These are phyloP conservation scores for Miscanthus lutarioriparius DNA, from an alignment of 176 grass and related monocot genomes.

Conservation along the genomic window DNA sequence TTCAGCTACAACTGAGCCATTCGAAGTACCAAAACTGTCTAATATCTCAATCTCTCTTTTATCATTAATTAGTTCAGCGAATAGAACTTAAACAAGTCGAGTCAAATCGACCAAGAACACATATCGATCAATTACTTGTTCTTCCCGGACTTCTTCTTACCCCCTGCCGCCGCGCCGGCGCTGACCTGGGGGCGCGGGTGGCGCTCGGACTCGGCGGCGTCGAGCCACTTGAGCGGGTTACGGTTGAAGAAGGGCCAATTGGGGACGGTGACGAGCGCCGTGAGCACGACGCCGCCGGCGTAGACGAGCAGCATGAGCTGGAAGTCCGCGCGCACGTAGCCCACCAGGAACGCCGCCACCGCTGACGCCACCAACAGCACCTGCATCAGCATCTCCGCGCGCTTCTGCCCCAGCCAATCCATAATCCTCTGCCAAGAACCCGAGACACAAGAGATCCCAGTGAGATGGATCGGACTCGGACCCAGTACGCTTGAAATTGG, in stretches of 20 bases:
- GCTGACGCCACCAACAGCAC: constrained; percentile 66
- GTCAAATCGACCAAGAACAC: constrained; percentile 8
- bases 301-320: constrained; percentile 85
- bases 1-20: background rate
- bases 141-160: constrained; percentile 87
- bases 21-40: background rate
- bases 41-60: constrained; percentile 15
- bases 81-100: constrained; percentile 15
- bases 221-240: constrained; percentile 84
- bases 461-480: background rate
- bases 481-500: background rate
- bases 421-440: constrained; percentile 35
- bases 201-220: constrained; percentile 63
- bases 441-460: background rate
- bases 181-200: constrained; percentile 76
- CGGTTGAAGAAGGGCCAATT: constrained; percentile 89
- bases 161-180: background rate
- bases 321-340: constrained; percentile 68
- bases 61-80: constrained; percentile 6
- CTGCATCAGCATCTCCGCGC: constrained; percentile 90
- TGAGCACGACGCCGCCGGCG: constrained; percentile 80
- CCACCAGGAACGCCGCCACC: constrained; percentile 56
- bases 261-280: constrained; percentile 72
- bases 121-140: constrained; percentile 46
- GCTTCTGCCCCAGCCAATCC: constrained; percentile 99